These are phyloP conservation scores for Globisporangium okanoganense DNA, from an alignment of 352 stramenopile species.

Conservation along the genomic window DNA sequence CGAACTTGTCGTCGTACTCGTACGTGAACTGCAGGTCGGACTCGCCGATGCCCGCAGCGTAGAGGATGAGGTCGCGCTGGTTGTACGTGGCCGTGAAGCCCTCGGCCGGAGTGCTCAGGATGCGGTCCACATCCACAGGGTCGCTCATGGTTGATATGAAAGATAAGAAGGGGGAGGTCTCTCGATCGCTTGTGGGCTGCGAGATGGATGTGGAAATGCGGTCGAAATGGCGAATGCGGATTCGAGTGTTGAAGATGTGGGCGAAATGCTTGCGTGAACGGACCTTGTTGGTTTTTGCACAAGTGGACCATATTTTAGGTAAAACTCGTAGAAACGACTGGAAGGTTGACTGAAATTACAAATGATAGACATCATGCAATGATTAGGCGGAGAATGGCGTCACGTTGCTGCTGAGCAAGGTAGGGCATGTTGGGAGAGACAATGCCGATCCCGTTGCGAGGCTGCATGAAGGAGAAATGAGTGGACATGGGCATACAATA, in stretches of 20 bases:
- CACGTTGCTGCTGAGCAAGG: not conserved
- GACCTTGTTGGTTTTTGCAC: not conserved
- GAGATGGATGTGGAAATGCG: not conserved
- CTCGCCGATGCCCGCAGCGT: constrained; percentile 87
- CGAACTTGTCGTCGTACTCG: constrained; percentile 83
- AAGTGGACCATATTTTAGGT: not conserved
- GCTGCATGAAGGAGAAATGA: not conserved
- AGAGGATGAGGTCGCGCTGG: constrained; percentile 87
- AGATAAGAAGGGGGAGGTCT: not conserved
- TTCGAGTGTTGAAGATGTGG: not conserved
- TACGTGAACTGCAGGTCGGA: constrained; percentile 86
- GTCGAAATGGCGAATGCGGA: not conserved
- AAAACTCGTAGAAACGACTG: not conserved
- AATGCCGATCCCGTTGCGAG: no score
- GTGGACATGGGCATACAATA: not conserved
- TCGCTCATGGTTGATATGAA: constrained; percentile 27
- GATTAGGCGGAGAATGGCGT: not conserved
- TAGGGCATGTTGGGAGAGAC: no score
- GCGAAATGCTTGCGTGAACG: not conserved
- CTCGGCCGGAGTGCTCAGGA: constrained; percentile 46
- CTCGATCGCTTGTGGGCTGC: not conserved
- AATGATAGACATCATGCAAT: not conserved
- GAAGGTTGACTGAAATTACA: not conserved
- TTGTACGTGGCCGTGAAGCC: constrained; percentile 77
- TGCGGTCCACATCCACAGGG: constrained; percentile 50